Evolutionary conservation across 257 asterid genomes (phyloP).

Genomic region (Mitragyna speciosa): DNA sequence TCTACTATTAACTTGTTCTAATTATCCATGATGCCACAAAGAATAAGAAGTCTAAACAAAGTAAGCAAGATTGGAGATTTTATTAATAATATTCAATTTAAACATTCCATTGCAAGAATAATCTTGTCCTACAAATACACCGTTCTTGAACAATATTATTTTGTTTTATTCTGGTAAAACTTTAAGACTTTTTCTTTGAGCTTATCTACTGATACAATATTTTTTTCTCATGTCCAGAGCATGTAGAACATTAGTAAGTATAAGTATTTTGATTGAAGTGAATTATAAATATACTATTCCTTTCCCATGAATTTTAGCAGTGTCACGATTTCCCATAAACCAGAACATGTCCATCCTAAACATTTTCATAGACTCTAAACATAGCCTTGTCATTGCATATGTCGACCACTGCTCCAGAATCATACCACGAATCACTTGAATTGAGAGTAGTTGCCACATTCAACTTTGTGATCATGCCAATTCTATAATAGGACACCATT

Average conservation of each 20-base stretch:
- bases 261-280: neutral
- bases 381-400: neutral
- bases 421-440: no score
- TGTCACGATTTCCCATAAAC: neutral
- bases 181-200: neutral
- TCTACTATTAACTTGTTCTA: no score
- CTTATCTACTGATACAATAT: neutral
- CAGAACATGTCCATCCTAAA: neutral
- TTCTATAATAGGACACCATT: neutral
- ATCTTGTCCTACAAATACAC: neutral
- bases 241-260: neutral
- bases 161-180: neutral
- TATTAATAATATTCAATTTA: no score
- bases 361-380: neutral
- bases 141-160: neutral
- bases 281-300: neutral
- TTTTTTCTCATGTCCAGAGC: neutral
- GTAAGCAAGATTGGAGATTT: no score
- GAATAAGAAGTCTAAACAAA: no score
- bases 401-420: neutral
- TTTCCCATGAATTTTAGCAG: neutral
- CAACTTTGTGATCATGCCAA: neutral
- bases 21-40: no score
- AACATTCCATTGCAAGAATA: no score
- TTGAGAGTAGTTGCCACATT: neutral